Evolutionary conservation across 495 filamentous ascomycete genomes (phyloP), one percentile per base, ranked within the genome.

Genomic region (Neurospora pannonica): DNA sequence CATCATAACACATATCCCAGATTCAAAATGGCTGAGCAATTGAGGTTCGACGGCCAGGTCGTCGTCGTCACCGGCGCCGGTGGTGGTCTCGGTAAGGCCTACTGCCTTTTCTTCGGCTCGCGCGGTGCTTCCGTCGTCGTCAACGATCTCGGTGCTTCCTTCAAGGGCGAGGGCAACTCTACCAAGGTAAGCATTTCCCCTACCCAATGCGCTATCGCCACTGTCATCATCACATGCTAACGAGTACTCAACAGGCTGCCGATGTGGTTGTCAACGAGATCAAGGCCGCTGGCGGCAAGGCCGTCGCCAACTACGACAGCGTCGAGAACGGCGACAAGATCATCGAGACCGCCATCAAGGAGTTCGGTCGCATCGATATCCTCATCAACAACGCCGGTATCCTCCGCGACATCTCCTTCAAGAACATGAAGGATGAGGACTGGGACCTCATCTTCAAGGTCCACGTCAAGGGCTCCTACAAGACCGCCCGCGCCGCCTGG

Each of bases 301-400:
- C 96, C 72, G 94, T 97, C 38, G 94, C 97, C 81, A 98, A 97
- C 88, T 99, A 99, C 87, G 92, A 98, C 90, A 95, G 92, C 83
- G 96, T 99, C 78, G 93, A 94, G 85, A 88, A 96, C 80, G 96
- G 96, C 76, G 97, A 98, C 46, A 90, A 86, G 80, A 98, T 99
- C 82, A 97, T 99, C 86, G 92, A 97, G 74, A 98, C 96, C 28
- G 97, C 96, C 76, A 94, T 98, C 79, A 89, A 95, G 86, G 88
- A 87, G 76, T 99, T 94, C 79, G 97, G 96, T 76, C 92, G 95
- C 76, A 89, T 99, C 81, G 96, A 99, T 84, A 86, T 99, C 70
- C 90, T 99, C 76, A 89, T 98, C 83, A 99, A 99, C 89, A 99
- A 98, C 81, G 96, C 96, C 74, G 96, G 96, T 80, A 99, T 99